phyloP scores from a whole-genome alignment of 495 filamentous ascomycete species.

The Choiromyces venosus region DNA sequence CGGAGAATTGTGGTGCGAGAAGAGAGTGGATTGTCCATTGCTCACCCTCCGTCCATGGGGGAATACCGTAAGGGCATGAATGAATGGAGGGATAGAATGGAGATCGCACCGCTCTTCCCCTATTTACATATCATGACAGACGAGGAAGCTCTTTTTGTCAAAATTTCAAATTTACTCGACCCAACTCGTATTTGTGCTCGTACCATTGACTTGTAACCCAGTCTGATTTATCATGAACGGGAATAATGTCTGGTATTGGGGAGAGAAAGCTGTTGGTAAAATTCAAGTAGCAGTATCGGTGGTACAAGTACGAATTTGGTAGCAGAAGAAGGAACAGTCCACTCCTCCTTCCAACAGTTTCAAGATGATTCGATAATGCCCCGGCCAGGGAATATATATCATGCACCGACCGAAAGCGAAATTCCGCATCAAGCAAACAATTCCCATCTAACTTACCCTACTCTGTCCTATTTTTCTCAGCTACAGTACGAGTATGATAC shows the following conservation, averaged over 20 bases:
- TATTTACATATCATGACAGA: not conserved
- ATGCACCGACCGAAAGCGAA: not conserved
- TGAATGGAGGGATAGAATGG: not conserved
- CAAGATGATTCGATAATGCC: not conserved
- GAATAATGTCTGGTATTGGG: not conserved
- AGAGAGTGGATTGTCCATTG: not conserved
- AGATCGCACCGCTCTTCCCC: not conserved
- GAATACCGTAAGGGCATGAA: not conserved
- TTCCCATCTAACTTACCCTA: not conserved
- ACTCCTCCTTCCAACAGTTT: not conserved
- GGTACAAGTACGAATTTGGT: not conserved
- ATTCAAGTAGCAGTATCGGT: not conserved
- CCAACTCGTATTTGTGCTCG: not conserved
- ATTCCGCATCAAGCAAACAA: not conserved
- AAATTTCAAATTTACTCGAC: not conserved
- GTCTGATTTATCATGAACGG: not conserved
- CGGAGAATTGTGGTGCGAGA: not conserved
- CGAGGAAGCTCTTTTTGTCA: not conserved
- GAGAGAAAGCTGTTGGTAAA: not conserved
- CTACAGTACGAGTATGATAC: no score
- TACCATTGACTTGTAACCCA: not conserved
- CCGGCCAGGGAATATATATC: not conserved
- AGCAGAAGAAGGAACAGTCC: not conserved
- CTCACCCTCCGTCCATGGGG: no score
- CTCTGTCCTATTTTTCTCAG: no score